A percentile compares a stretch with the other conserved stretches of the same genome.
Conservation (phyloP, 164 flowering plant genomes). For the Sextonia rubra region DNA sequence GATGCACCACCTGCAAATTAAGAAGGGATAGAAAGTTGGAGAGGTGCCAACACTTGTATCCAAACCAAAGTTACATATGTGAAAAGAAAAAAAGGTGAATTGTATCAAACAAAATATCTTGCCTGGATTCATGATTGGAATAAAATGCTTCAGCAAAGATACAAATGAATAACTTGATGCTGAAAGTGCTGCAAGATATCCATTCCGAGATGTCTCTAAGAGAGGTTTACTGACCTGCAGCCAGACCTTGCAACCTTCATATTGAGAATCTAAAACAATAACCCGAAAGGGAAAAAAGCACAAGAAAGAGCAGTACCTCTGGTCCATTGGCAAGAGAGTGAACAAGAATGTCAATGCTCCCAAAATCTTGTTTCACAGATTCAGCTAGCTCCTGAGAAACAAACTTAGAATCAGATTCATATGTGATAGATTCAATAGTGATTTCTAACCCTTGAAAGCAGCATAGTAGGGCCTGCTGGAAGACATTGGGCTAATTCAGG, state of each 20-base stretch:
- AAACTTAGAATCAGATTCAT: background rate
- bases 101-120: slow-evolving; percentile 14
- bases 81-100: background rate
- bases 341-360: slow-evolving; percentile 95
- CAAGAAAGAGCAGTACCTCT: slow-evolving; percentile 42
- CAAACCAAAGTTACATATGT: background rate
- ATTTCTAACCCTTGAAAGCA: background rate
- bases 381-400: slow-evolving; percentile 81
- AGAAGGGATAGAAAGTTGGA: slow-evolving; percentile 2
- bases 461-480: background rate
- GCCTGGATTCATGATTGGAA: slow-evolving; percentile 97
- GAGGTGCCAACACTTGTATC: background rate
- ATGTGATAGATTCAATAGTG: too few relatives aligned
- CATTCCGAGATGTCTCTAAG: slow-evolving; percentile 84
- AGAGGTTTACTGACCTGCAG: slow-evolving; percentile 86
- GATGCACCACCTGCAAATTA: slow-evolving; percentile 76
- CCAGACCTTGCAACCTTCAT: background rate
- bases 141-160: slow-evolving; percentile 82
- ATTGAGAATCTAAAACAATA: too few relatives aligned
- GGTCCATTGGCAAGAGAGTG: slow-evolving; percentile 99
- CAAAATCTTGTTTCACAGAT: slow-evolving; percentile 84
- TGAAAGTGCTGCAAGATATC: slow-evolving; percentile 96
- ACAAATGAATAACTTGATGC: slow-evolving; percentile 95
- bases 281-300: background rate
- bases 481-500: background rate